Conservation (phyloP, 768 basidiomycete genomes). For the Agrocybe chaxingu region DNA sequence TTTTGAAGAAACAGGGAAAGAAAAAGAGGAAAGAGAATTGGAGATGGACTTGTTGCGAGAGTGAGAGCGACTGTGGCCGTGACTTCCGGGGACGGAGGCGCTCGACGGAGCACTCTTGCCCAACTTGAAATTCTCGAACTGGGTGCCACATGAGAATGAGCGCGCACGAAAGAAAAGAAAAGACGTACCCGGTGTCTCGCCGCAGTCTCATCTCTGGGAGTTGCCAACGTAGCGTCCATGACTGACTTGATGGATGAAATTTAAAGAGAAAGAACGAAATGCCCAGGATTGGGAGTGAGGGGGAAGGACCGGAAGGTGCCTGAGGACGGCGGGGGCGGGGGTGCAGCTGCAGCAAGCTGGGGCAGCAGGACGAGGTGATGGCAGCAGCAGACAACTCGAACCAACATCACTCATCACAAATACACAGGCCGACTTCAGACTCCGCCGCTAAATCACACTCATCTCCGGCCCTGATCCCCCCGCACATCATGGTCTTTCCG, state of each 20-base stretch:
- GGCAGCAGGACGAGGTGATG: slow-evolving; percentile 13
- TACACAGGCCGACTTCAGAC: slow-evolving; percentile 9
- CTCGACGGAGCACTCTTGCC: slow-evolving; percentile 45
- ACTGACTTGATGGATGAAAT: slow-evolving; percentile 20
- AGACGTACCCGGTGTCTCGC: slow-evolving; percentile 39
- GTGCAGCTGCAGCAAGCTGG: slow-evolving; percentile 13
- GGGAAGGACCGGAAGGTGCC: slow-evolving; percentile 38
- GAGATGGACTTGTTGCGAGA: slow-evolving; percentile 67
- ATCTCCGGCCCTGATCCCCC: slow-evolving; percentile 7
- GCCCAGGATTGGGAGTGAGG: slow-evolving; percentile 32
- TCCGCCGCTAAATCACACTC: slow-evolving; percentile 14
- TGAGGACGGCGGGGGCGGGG: slow-evolving; percentile 17
- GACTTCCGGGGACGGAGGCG: slow-evolving; percentile 31
- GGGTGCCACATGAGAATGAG: not conserved
- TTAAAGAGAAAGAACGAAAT: slow-evolving; percentile 27
- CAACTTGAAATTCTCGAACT: slow-evolving; percentile 77
- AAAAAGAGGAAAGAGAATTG: slow-evolving; percentile 39
- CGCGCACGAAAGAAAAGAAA: slow-evolving; percentile 1
- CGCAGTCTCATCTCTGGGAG: slow-evolving; percentile 31
- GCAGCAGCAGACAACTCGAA: slow-evolving; percentile 19
- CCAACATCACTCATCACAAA: slow-evolving; percentile 17
- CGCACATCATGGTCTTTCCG: slow-evolving; percentile 18
- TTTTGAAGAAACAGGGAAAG: slow-evolving; percentile 30
- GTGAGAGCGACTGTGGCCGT: slow-evolving; percentile 63
- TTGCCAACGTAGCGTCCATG: slow-evolving; percentile 22